phyloP scores from a whole-genome alignment of 176 grass and related monocot genomes.

The Musa acuminata region DNA sequence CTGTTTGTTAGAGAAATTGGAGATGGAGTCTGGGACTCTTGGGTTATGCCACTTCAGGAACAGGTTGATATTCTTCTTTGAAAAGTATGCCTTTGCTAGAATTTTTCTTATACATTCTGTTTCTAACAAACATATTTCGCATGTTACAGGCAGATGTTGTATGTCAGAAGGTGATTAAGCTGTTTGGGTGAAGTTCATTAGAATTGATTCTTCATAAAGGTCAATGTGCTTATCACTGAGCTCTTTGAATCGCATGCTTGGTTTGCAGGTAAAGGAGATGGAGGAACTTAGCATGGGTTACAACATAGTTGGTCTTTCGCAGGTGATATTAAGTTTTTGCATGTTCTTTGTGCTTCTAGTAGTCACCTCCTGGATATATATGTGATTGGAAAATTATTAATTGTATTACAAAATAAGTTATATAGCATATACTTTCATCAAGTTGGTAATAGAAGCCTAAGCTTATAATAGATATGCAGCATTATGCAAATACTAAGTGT shows the following conservation, averaged over 20 bases:
- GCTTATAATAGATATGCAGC: not conserved
- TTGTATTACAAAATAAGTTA: not conserved
- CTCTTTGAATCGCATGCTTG: constrained; percentile 27
- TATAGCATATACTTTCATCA: not conserved
- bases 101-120: constrained; percentile 9
- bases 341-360: not conserved
- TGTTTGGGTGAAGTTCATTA: constrained; percentile 23
- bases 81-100: constrained; percentile 1
- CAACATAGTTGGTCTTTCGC: constrained; percentile 85
- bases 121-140: not conserved
- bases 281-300: constrained; percentile 63
- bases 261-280: constrained; percentile 82
- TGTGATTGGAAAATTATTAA: not conserved
- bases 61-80: constrained; percentile 46
- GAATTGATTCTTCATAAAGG: constrained; percentile 13
- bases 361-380: not conserved
- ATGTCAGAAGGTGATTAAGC: constrained; percentile 73
- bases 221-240: not conserved
- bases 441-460: not conserved
- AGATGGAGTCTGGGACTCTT: constrained; percentile 66
- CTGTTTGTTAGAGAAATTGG: constrained; percentile 61
- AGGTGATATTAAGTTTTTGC: constrained; percentile 41
- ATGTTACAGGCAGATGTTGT: constrained; percentile 57
- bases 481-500: too few relatives aligned
- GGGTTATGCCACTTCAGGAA: constrained; percentile 72